These are phyloP conservation scores for Circinella umbellata DNA, from an alignment of 371 early-diverging fungal species.

Conservation along the genomic window DNA sequence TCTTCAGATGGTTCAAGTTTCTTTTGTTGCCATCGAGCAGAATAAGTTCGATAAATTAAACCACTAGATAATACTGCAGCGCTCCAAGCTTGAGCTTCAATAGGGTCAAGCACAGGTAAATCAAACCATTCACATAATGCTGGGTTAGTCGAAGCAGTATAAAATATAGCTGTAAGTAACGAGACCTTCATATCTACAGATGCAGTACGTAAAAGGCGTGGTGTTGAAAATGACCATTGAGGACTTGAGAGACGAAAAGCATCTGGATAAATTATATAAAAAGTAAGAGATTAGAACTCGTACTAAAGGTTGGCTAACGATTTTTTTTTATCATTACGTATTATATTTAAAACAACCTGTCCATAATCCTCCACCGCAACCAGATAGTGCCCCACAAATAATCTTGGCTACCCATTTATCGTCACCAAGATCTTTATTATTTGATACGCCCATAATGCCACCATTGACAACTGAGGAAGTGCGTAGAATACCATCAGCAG, in stretches of 20 bases:
- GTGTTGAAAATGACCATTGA: constrained; percentile 52
- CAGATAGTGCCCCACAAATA: constrained; percentile 56
- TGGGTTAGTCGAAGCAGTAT: constrained; percentile 32
- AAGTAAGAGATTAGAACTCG: too few species aligned
- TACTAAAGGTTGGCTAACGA: too few species aligned
- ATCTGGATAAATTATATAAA: constrained; percentile 20
- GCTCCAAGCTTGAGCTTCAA: constrained; percentile 48
- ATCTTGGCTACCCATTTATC: constrained; percentile 58
- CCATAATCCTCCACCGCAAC: constrained; percentile 64
- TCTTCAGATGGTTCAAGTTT: constrained; percentile 12
- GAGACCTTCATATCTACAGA: constrained; percentile 46
- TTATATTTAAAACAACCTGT: constrained; percentile 27
- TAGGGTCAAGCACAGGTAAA: constrained; percentile 20
- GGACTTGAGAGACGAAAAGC: constrained; percentile 47
- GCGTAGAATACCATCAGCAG: constrained; percentile 55
- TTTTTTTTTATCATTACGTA: too few species aligned
- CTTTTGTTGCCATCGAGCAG: constrained; percentile 23
- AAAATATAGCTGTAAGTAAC: constrained; percentile 41
- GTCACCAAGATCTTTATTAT: constrained; percentile 41
- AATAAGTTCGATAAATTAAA: constrained; percentile 34
- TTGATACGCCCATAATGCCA: constrained; percentile 58
- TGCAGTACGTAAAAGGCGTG: constrained; percentile 38
- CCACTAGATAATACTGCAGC: constrained; percentile 35
- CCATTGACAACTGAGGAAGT: constrained; percentile 48
- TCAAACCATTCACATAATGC: constrained; percentile 31